Conservation (phyloP, 176 grass and related monocot species). For the Eleusine coracana region DNA sequence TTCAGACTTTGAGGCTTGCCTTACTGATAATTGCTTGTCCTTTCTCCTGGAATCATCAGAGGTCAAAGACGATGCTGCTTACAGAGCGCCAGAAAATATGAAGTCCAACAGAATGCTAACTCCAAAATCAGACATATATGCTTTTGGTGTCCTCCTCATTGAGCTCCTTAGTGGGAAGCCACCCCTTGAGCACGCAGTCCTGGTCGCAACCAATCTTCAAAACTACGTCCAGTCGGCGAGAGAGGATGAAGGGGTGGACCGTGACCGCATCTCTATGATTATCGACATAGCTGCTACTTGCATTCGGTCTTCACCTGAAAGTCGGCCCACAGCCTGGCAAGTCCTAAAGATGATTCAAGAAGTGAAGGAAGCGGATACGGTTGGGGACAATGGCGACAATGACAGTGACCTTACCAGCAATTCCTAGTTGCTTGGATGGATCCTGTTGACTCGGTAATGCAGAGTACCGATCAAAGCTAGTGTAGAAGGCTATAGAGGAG, state of each 20-base stretch:
- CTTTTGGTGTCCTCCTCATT: conserved; percentile 77
- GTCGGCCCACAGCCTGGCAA: conserved; percentile 89
- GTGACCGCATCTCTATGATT: conserved; percentile 79
- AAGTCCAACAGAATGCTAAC: conserved; percentile 72
- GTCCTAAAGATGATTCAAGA: conserved; percentile 99
- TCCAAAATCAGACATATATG: conserved; percentile 89
- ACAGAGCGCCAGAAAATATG: conserved; percentile 80
- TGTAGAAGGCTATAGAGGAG: background rate
- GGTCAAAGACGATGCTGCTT: conserved; percentile 52
- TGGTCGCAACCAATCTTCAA: conserved; percentile 65
- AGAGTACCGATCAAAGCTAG: background rate
- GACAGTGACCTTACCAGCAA: conserved; percentile 75
- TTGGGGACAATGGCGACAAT: conserved; percentile 63
- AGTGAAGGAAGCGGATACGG: conserved; percentile 81
- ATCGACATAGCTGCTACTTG: conserved; percentile 74
- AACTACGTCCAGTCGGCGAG: conserved; percentile 64
- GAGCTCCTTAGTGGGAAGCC: conserved; percentile 85
- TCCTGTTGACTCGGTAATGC: conserved; percentile 5
- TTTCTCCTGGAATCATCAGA: conserved; percentile 82
- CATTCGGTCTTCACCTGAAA: conserved; percentile 64
- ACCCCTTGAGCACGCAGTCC: conserved; percentile 62
- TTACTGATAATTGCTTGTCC: conserved; percentile 86
- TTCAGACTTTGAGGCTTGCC: conserved; percentile 92
- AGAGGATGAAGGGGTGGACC: conserved; percentile 68
- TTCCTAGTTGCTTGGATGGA: conserved; percentile 53